A percentile compares a stretch with the other conserved stretches of the same genome.
phyloP scores from a whole-genome alignment of 139 green algal species.

The Dunaliella primolecta region DNA sequence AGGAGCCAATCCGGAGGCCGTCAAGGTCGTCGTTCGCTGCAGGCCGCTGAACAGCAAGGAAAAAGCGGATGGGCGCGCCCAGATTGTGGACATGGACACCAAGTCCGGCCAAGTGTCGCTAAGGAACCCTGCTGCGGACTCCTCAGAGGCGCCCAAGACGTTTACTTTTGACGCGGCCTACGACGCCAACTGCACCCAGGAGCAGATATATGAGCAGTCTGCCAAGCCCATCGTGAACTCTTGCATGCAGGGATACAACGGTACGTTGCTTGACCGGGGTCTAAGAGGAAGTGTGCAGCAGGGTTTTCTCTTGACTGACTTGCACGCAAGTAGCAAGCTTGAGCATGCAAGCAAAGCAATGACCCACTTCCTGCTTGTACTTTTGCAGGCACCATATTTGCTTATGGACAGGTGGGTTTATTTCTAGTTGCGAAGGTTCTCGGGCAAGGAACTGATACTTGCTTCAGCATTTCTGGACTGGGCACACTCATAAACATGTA shows the following conservation, averaged over 20 bases:
- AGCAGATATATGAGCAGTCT: slow-evolving; percentile 66
- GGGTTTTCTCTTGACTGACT: too few species aligned
- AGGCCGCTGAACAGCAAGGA: slow-evolving; percentile 77
- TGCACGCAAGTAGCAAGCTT: background rate
- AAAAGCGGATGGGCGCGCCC: slow-evolving; percentile 48
- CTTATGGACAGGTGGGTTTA: slow-evolving; percentile 69
- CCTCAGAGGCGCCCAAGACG: slow-evolving; percentile 2
- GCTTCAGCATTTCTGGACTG: background rate
- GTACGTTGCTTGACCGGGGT: slow-evolving; percentile 8
- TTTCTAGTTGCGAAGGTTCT: background rate
- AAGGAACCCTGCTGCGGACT: slow-evolving; percentile 52
- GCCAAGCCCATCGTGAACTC: slow-evolving; percentile 72
- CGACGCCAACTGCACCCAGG: slow-evolving; percentile 58
- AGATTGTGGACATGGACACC: slow-evolving; percentile 69
- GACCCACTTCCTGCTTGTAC: background rate
- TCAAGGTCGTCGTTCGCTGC: slow-evolving; percentile 76
- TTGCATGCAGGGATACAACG: slow-evolving; percentile 84
- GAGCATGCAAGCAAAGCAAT: background rate
- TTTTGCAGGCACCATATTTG: slow-evolving; percentile 70
- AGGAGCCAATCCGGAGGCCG: too few species aligned
- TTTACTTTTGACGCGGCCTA: slow-evolving; percentile 89
- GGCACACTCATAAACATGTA: background rate
- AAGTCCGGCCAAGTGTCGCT: slow-evolving; percentile 51
- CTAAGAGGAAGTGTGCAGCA: background rate
- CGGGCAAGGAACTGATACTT: background rate